These are phyloP conservation scores for Leptomonas pyrrhocoris DNA, from an alignment of 208 protist species.

Conservation along the genomic window DNA sequence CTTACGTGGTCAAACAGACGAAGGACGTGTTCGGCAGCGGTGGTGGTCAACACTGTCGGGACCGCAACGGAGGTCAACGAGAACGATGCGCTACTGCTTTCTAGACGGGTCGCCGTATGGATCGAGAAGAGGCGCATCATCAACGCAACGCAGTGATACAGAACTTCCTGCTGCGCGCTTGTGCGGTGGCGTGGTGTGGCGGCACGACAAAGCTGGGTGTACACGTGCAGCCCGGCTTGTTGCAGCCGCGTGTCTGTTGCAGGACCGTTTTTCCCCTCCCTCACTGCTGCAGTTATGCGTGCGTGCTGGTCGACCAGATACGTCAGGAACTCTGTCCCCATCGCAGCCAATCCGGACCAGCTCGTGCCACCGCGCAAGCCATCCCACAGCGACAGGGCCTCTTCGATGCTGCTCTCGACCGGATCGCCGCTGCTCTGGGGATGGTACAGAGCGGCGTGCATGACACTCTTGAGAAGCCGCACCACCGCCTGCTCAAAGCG, in stretches of 20 bases:
- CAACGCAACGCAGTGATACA: slow-evolving; percentile 15
- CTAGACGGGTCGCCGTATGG: neutral
- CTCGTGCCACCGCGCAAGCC: slow-evolving; percentile 34
- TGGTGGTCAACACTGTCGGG: slow-evolving; percentile 15
- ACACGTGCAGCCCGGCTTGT: slow-evolving; percentile 19
- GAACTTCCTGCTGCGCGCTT: slow-evolving; percentile 17
- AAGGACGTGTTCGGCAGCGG: slow-evolving; percentile 26
- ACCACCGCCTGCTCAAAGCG: slow-evolving; percentile 48
- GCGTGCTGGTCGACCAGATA: slow-evolving; percentile 27
- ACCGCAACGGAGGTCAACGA: neutral
- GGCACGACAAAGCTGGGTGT: slow-evolving; percentile 15
- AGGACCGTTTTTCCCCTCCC: neutral
- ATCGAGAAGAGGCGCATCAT: slow-evolving; percentile 25
- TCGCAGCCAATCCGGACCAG: slow-evolving; percentile 45
- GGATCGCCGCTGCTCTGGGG: slow-evolving; percentile 16
- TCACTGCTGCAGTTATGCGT: neutral
- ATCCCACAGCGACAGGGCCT: slow-evolving; percentile 49
- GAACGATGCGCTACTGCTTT: neutral
- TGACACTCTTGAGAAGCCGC: slow-evolving; percentile 59
- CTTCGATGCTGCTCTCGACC: slow-evolving; percentile 19
- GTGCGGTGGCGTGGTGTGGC: slow-evolving; percentile 15
- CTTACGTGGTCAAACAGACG: slow-evolving; percentile 28
- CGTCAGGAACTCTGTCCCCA: slow-evolving; percentile 45
- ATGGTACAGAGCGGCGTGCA: slow-evolving; percentile 46
- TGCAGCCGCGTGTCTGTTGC: slow-evolving; percentile 9